Base-by-base conservation (phyloP, 2,329 filamentous ascomycete genomes). In the Pyrenophora seminiperda region DNA sequence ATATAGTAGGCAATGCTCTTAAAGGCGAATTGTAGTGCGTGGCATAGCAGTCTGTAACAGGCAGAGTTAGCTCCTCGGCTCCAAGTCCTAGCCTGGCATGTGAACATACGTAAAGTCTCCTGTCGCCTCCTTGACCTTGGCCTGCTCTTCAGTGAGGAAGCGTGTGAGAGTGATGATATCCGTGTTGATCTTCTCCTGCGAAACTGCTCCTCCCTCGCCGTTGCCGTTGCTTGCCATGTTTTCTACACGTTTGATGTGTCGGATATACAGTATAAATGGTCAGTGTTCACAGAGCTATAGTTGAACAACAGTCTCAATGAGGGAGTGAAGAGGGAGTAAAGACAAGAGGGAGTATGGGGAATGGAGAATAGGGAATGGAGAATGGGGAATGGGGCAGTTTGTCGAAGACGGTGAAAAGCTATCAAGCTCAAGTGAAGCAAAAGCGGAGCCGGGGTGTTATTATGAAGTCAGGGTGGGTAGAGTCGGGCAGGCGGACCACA, bases 1-100 rank as follows among this genome's bases (percentile, higher is more conserved):
- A 99, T 99, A 81, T 97, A 99, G 83, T 97, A 96, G 66, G 94
- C 91, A 75, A 99, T 99, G 62, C 91, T 96, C 82, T 99, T 99
- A 88, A 99, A 99, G 60, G 94, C 93, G 81, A 97, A 99, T 77
- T 97, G 94, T 52, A 99, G 89, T 53, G 94, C 92, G 75, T 99
- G 94, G 82, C 91, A 97, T 53, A 99, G 85, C 44, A 99, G 84
- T 67, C 92, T 97, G 67, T 31, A 14, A 32, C 42, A n/a, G 46
- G 29, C 13, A 14, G 29, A 4, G 13, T 49, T 7, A 54, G 39
- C 19, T 33, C 3, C 31, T 27, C 13, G 4, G 9, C 15, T 13
- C 4, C 7, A 15, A 14, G 9, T 11, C 15, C 3, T 5, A 1
- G 7, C 3, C 10, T 14, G 5, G 7, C 18, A 3, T 30, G 6